Base-by-base conservation (phyloP, 306 rosid genomes). In the Herpetospermum pedunculosum region DNA sequence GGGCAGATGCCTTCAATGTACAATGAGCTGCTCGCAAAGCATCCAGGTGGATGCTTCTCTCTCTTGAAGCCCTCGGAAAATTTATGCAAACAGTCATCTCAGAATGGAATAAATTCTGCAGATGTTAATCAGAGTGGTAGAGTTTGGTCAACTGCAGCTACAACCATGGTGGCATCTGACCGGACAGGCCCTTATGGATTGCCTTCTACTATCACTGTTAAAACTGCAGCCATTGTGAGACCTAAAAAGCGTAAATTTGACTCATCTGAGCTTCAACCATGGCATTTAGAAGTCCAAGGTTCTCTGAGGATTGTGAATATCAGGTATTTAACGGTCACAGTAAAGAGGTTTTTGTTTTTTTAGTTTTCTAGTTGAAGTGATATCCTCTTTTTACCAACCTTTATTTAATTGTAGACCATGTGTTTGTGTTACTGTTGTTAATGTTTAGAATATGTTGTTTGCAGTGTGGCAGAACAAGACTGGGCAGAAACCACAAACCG, bases 241-340 rank as follows among this genome's bases (percentile, higher is more conserved):
- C 78, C 85, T 68, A 83, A 86, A 80, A 86, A 81, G 73, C 86
- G 87, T 34, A 86, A 86, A 78, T 75, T 70, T 60, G 68, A 48
- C 72, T 47, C 78, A 9, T 81, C 62, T 59, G 86, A 80, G 37
- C 75, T 78, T 52, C 75, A 50, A 70, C 84, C 90, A 69, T 86
- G 90, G 86, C 79, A 77, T 77, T 72, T 81, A 55, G 87, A 77
- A 81, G 83, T 83, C 53, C 69, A 73, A 37, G 81, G 84, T 70
- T 83, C 82, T 38, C 72, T 32, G 35, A 80, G 79, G 70, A 58
- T 72, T 77, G 80, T 75, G 46, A 78, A 81, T 81, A 75, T 81
- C 65, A 81, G 89, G 89, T 86, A 47, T 18, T 73, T 79, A 32
- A 6, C 62, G 40, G 6, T 73, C 75, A 47, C 4, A 0, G 34